Evolutionary conservation across 208 protist species (phyloP).

Genomic region (Novymonas esmeraldas): DNA sequence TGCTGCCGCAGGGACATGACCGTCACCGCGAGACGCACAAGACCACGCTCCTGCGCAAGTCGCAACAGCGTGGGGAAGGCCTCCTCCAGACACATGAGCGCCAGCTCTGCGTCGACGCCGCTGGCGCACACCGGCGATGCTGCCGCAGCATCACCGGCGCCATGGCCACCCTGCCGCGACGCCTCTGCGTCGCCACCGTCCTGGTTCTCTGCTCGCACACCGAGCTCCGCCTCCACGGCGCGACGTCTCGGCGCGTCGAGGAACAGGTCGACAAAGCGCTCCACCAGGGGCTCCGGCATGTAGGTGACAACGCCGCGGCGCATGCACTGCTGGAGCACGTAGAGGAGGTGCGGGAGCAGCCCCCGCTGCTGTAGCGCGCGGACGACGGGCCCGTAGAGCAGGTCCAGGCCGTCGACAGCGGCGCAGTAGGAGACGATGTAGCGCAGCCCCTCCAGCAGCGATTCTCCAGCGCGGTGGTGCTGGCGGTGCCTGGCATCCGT

Average conservation of each 20-base stretch:
- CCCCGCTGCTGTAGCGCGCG: slow-evolving; percentile 30
- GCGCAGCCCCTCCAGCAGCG: slow-evolving; percentile 12
- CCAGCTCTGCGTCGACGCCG: slow-evolving; percentile 41
- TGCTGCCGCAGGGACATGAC: slow-evolving; percentile 55
- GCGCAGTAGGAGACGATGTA: slow-evolving; percentile 48
- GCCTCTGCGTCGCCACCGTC: too few species aligned
- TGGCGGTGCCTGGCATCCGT: neutral
- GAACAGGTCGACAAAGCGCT: slow-evolving; percentile 60
- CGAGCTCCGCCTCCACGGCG: slow-evolving; percentile 29
- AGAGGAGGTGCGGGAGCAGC: slow-evolving; percentile 31
- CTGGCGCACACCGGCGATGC: too few species aligned
- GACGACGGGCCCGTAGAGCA: slow-evolving; percentile 63
- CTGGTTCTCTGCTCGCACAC: slow-evolving; percentile 9
- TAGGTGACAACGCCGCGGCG: slow-evolving; percentile 43
- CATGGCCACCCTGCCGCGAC: neutral
- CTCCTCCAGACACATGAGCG: slow-evolving; percentile 60
- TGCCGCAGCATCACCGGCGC: too few species aligned
- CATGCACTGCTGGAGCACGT: slow-evolving; percentile 50
- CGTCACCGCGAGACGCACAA: slow-evolving; percentile 46
- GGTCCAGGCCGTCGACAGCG: slow-evolving; percentile 48
- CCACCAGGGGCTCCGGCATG: slow-evolving; percentile 59
- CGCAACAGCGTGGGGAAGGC: slow-evolving; percentile 46
- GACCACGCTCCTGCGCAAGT: slow-evolving; percentile 43
- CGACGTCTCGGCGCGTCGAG: slow-evolving; percentile 9
- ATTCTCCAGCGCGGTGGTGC: neutral